These are phyloP conservation scores for Furcasterigmium furcatum DNA, from an alignment of 2,329 filamentous ascomycete genomes.

Conservation along the genomic window DNA sequence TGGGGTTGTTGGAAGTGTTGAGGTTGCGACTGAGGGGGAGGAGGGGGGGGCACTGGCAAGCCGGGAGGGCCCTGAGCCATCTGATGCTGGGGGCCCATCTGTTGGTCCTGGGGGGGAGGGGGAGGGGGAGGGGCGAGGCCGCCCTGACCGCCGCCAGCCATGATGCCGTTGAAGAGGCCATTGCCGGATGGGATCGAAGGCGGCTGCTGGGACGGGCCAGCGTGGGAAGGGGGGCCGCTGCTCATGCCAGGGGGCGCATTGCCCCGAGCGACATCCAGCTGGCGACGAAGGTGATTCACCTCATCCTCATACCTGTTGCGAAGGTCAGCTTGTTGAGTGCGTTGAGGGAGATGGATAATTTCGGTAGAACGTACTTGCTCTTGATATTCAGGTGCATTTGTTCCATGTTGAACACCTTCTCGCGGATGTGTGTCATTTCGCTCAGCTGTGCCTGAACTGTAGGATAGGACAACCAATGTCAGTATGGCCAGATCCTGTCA, in stretches of 20 bases:
- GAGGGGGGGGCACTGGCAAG: slow-evolving; percentile 54
- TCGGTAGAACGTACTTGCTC: slow-evolving; percentile 66
- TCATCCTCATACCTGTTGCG: slow-evolving; percentile 86
- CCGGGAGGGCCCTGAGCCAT: slow-evolving; percentile 76
- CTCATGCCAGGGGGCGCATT: slow-evolving; percentile 52
- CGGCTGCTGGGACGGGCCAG: slow-evolving; percentile 76
- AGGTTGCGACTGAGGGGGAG: slow-evolving; percentile 59
- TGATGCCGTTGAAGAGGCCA: slow-evolving; percentile 92
- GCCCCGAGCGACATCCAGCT: slow-evolving; percentile 75
- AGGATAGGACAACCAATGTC: slow-evolving; percentile 17
- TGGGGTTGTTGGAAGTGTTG: slow-evolving; percentile 64
- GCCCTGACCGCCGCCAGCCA: slow-evolving; percentile 83
- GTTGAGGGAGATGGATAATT: not conserved
- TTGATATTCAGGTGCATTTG: slow-evolving; percentile 86
- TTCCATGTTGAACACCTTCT: slow-evolving; percentile 92
- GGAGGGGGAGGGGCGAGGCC: slow-evolving; percentile 80
- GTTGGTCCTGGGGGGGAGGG: slow-evolving; percentile 57
- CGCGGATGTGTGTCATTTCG: slow-evolving; percentile 90
- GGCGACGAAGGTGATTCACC: slow-evolving; percentile 78
- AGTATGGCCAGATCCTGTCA: too few relatives aligned
- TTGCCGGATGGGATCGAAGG: slow-evolving; percentile 85
- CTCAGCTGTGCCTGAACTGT: slow-evolving; percentile 86
- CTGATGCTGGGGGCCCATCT: slow-evolving; percentile 44
- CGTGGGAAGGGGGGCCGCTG: slow-evolving; percentile 69
- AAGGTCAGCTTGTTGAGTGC: slow-evolving; percentile 9